These are phyloP conservation scores for Cryptococcus sp. DNA, from an alignment of 1,284 basidiomycete species.

Conservation along the genomic window DNA sequence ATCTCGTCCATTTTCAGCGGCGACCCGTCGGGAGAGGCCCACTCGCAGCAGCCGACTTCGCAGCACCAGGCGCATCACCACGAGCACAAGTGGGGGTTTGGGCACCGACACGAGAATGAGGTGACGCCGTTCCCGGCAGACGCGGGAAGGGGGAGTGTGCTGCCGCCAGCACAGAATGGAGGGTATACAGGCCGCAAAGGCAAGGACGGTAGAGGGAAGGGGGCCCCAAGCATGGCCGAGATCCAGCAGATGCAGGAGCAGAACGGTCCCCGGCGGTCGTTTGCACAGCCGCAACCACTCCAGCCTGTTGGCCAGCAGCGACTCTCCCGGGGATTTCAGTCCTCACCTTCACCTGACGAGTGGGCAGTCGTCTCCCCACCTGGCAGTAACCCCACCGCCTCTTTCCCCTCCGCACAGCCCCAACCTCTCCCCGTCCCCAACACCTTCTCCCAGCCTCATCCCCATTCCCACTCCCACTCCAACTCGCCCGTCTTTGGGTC, in stretches of 20 bases:
- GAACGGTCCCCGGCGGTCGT: conserved; percentile 11
- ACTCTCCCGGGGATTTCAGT: conserved; percentile 9
- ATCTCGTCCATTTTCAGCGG: conserved; percentile 1
- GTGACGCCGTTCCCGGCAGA: conserved; percentile 44
- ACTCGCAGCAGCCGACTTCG: not conserved
- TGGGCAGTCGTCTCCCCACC: conserved; percentile 15
- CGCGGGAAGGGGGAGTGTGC: conserved; percentile 17
- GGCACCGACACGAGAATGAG: conserved; percentile 10
- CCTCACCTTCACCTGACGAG: conserved; percentile 17
- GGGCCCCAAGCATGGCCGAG: conserved; percentile 23
- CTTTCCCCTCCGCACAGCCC: not conserved
- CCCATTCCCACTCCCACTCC: not conserved
- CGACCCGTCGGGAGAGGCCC: not conserved
- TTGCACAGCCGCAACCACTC: not conserved
- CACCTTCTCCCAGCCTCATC: not conserved
- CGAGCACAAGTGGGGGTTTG: conserved; percentile 14
- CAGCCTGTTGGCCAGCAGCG: conserved; percentile 2
- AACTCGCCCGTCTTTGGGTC: conserved; percentile 6
- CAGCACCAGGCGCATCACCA: not conserved
- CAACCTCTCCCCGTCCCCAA: conserved; percentile 12
- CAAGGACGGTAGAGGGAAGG: conserved; percentile 8
- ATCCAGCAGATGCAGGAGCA: conserved; percentile 22
- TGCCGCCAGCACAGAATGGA: not conserved
- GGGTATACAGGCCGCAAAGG: not conserved
- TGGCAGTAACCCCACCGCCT: not conserved